Evolutionary conservation across 805 yeast species (phyloP), one percentile per base, ranked within the genome.

Genomic region (Candida silvatica): DNA sequence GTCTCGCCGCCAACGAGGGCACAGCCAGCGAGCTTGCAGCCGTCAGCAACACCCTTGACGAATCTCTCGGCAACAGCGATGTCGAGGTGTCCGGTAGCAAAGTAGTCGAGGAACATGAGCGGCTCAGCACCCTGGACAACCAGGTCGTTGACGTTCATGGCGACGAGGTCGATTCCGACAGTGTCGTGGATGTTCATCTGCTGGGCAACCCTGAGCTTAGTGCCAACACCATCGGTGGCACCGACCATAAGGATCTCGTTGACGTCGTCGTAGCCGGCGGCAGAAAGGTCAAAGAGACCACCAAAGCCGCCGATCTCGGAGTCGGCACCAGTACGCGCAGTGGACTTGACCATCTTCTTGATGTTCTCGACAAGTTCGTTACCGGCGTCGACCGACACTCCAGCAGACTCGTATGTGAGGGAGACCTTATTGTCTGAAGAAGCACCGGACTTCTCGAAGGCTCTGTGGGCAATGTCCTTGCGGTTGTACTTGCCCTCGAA

Each of bases 121-220:
- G 98, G 97, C 61, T 92, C 98, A 23, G 98, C 98, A 54, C 99
- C 99, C 67, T 94, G 98, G 16, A 92, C 99, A 37, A 92, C 86
- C 51, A 92, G 71, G 61, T 92, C 99, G 55, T 92, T 92, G 28
- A 92, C 99, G 56, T 88, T 94, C 99, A 92, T 92, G 40, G 97
- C 99, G 34, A 92, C 99, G 44, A 92, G 72, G 62, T 92, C 99
- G 48, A 92, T 86, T 56, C 99, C 99, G 29, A 92, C 99, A n/a
- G 98, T 90, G 56, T 86, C 77, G 56, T 94, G 97, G 38, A 82
- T 83, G 49, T 80, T 67, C 63, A 88, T 69, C 45, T 75, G 76
- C 65, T 92, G 97, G 1, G 97, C 98, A 55, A 94, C 77, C 69
- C 87, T 78, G 46, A 92, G 74, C 64, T 92, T 92, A 41, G 98